Evolutionary conservation across 306 rosid species (phyloP).

Genomic region (Arachis hypogaea): DNA sequence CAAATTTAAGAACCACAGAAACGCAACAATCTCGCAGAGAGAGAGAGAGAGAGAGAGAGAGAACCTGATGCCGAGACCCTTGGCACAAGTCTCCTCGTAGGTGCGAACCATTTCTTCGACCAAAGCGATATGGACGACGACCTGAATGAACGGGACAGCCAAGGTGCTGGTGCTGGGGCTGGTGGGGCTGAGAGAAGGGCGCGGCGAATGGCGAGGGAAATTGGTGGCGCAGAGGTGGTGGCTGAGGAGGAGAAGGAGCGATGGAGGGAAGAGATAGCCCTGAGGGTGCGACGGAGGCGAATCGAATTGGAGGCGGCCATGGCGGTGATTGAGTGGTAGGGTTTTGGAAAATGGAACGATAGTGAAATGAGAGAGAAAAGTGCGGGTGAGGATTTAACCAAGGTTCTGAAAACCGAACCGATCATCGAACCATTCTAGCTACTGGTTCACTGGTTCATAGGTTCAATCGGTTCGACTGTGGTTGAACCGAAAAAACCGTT

Average conservation of each 20-base stretch:
- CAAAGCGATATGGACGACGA: constrained; percentile 45
- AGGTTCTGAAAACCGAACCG: too few species aligned
- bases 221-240: constrained; percentile 2
- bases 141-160: constrained; percentile 44
- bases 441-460: too few species aligned
- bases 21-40: background rate
- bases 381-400: background rate
- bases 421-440: too few species aligned
- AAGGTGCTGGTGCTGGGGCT: background rate
- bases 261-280: constrained; percentile 43
- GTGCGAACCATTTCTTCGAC: constrained; percentile 60
- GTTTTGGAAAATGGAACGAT: constrained; percentile 32
- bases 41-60: background rate
- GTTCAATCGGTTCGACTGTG: too few species aligned
- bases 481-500: too few species aligned
- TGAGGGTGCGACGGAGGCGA: constrained; percentile 58
- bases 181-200: constrained; percentile 16
- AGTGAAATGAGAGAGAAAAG: background rate
- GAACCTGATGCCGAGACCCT: constrained; percentile 77
- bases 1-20: constrained; percentile 19
- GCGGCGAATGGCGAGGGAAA: constrained; percentile 17
- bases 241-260: constrained; percentile 43
- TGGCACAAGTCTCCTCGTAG: constrained; percentile 78
- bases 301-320: constrained; percentile 63
- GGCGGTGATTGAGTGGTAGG: constrained; percentile 25